Percentiles rank a stretch among this genome's conserved stretches.
Evolutionary conservation across 2,329 filamentous ascomycete species (phyloP).

Genomic region (Trichoderma citrinoviride): DNA sequence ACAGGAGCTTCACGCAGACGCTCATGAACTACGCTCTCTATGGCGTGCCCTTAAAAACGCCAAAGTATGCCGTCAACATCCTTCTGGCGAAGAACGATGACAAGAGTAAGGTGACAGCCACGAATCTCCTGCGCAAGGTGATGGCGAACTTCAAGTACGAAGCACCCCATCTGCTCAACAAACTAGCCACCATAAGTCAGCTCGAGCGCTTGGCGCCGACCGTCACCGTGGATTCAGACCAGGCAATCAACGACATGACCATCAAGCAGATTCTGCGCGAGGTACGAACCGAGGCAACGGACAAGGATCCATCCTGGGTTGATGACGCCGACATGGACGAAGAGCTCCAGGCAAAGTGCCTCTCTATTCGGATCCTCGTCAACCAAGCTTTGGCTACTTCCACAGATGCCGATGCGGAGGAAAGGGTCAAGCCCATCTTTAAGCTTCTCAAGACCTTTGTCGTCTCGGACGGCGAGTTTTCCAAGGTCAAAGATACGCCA

Average conservation of each 20-base stretch:
- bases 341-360: constrained; percentile 78
- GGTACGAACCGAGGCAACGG: constrained; percentile 61
- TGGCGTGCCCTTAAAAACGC: constrained; percentile 75
- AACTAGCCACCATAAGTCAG: constrained; percentile 68
- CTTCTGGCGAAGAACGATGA: constrained; percentile 72
- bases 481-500: constrained; percentile 72
- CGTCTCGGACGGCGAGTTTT: constrained; percentile 73
- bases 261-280: constrained; percentile 71
- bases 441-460: constrained; percentile 76
- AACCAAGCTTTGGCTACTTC: constrained; percentile 71
- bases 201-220: constrained; percentile 72
- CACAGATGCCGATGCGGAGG: constrained; percentile 52
- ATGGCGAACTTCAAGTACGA: constrained; percentile 73
- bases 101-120: constrained; percentile 77
- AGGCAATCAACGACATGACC: constrained; percentile 75
- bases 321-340: constrained; percentile 68
- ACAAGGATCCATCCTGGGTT: constrained; percentile 62
- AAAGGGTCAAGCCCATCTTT: constrained; percentile 67
- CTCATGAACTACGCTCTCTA: constrained; percentile 80
- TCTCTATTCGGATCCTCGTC: constrained; percentile 80
- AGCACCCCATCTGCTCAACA: constrained; percentile 70
- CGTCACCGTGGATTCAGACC: constrained; percentile 69
- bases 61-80: constrained; percentile 92
- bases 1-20: constrained; percentile 76
- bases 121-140: constrained; percentile 74